A percentile compares a stretch with the other conserved stretches of the same genome.
These are phyloP conservation scores for Syzygium oleosum DNA, from an alignment of 345 rosid genomes.

Conservation along the genomic window DNA sequence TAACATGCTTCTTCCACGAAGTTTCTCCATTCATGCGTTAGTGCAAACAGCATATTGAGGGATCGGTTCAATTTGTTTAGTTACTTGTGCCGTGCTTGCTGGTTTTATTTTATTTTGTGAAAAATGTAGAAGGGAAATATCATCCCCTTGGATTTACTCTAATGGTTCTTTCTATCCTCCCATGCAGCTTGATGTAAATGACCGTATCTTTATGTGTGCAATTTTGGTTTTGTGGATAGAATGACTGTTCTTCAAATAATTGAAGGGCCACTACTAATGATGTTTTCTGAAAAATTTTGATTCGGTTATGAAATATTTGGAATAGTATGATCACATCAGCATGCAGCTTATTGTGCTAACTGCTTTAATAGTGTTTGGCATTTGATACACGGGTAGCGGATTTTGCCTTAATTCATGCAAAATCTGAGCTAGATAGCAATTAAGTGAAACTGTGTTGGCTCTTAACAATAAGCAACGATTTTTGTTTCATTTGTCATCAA, in stretches of 20 bases:
- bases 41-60: neutral
- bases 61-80: neutral
- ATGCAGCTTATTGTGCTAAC: neutral
- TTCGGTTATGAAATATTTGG: neutral
- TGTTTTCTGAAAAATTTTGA: neutral
- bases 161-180: neutral
- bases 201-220: neutral
- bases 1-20: neutral
- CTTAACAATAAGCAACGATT: neutral
- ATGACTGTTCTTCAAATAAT: neutral
- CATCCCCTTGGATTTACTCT: neutral
- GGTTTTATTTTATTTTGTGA: neutral
- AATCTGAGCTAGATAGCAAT: neutral
- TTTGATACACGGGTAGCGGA: neutral
- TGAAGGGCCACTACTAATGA: neutral
- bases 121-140: neutral
- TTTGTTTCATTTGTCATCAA: neutral
- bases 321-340: neutral
- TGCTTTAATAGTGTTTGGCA: neutral
- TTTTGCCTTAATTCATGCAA: neutral
- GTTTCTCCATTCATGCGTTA: neutral
- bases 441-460: neutral
- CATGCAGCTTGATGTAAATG: neutral
- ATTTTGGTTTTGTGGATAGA: neutral
- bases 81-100: neutral